Percentiles rank a stretch among this genome's conserved stretches.
phyloP scores from a whole-genome alignment of 352 stramenopile genomes.

The Thraustochytrium sp. region DNA sequence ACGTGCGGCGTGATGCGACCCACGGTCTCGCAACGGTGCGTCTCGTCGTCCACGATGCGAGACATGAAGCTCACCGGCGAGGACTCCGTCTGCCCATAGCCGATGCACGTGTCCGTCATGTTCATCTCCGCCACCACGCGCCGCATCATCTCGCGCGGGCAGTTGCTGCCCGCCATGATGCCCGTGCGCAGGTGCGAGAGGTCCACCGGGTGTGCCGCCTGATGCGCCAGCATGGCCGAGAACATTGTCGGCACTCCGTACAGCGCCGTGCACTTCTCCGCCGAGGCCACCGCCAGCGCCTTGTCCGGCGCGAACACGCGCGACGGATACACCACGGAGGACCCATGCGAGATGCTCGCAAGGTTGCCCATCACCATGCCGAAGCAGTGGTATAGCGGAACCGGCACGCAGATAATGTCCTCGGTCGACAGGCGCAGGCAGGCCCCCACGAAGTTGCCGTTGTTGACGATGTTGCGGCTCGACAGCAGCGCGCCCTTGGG shows the following conservation, averaged over 20 bases:
- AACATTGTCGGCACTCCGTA: conserved; percentile 52
- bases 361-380: conserved; percentile 48
- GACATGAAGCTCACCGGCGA: conserved; percentile 49
- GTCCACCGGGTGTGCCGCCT: not conserved
- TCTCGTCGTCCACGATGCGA: conserved; percentile 35
- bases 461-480: conserved; percentile 45
- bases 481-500: conserved; percentile 26
- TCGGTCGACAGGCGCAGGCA: conserved; percentile 29
- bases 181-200: conserved; percentile 40
- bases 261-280: conserved; percentile 42
- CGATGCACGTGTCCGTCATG: conserved; percentile 39
- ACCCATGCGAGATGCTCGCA: conserved; percentile 41
- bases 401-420: conserved; percentile 42
- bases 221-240: conserved; percentile 47
- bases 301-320: conserved; percentile 42
- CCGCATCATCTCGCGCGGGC: conserved; percentile 47
- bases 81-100: conserved; percentile 50
- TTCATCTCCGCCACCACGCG: conserved; percentile 46
- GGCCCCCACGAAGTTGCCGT: conserved; percentile 45
- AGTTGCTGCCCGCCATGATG: conserved; percentile 49
- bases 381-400: conserved; percentile 51
- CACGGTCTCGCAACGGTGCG: conserved; percentile 46
- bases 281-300: conserved; percentile 17
- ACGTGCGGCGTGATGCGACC: conserved; percentile 45
- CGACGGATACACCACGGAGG: conserved; percentile 45